Base-by-base conservation (phyloP, 345 rosid species). In the Conringia planisiliqua region DNA sequence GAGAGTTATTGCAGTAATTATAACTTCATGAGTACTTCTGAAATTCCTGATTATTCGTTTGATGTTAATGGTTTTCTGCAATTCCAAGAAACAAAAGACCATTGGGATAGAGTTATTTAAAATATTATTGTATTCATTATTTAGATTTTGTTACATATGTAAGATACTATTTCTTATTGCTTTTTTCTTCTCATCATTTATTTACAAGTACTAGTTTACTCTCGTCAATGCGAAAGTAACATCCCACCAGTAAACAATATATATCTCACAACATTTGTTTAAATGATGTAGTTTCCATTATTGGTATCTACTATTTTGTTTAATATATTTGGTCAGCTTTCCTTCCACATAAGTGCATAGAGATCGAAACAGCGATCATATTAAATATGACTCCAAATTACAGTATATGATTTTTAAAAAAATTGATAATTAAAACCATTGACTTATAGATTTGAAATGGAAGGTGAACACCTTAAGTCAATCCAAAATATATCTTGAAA, bases 1-100 rank as follows among this genome's bases (percentile, higher is more conserved):
- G 89, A 86, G 50, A 76, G 84, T 62, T 81, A 81, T 48, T 80
- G 87, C 51, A 81, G 85, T 43, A 75, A 79, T 22, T 22, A 22
- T 52, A 63, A 54, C 48, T n/a, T 39, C 14, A 44, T 56, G 22
- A 77, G 69, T 65, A 78, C 70, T 81, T 77, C 82, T 69, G 87
- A 78, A 39, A 57, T 76, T 27, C 79, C 85, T 42, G 73, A 66
- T 32, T 68, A 80, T 72, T 79, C 82, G 42, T 75, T 68, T 51
- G 82, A 81, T 78, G 79, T 75, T 65, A 82, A 80, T 73, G 85
- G 79, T 4, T 73, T 75, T 40, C 29, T 86, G 69, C 86, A 80
- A 79, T 78, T 66, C 61, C 35, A 72, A 77, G 71, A 63, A 70
- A 63, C 71, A 63, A 64, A 50, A 56, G 39, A 38, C 54, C 60